Conservation (phyloP, 257 asterid genomes). For the Solanum chilense region DNA sequence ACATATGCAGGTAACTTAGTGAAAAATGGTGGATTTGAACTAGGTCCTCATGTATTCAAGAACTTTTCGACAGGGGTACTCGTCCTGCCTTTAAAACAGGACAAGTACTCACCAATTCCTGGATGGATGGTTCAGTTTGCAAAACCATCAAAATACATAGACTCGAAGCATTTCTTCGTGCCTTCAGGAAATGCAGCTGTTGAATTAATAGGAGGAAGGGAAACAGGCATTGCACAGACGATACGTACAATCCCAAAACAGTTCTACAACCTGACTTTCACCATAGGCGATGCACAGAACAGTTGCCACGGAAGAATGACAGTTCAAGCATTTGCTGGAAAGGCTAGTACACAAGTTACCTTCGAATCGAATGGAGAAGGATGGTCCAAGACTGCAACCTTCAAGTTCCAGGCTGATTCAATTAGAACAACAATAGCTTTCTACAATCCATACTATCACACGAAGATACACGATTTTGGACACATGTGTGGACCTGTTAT, state of each 20-base stretch:
- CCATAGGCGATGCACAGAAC: constrained; percentile 53
- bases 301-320: constrained; percentile 55
- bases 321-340: constrained; percentile 50
- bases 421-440: constrained; percentile 43
- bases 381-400: constrained; percentile 28
- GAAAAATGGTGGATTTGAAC: constrained; percentile 66
- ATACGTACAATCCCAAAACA: constrained; percentile 26
- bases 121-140: constrained; percentile 66
- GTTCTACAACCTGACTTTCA: constrained; percentile 49
- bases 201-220: constrained; percentile 72
- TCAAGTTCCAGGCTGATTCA: constrained; percentile 39
- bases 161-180: constrained; percentile 54
- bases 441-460: constrained; percentile 53
- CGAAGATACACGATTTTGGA: constrained; percentile 40
- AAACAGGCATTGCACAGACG: constrained; percentile 59
- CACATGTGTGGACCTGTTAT: constrained; percentile 66
- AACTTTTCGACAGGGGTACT: constrained; percentile 72
- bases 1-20: constrained; percentile 42
- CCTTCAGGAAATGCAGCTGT: constrained; percentile 54
- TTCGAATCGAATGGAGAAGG: constrained; percentile 48
- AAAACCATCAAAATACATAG: constrained; percentile 59
- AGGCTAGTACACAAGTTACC: constrained; percentile 15
- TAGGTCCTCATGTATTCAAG: constrained; percentile 67
- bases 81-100: constrained; percentile 47
- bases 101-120: constrained; percentile 52